Evolutionary conservation across 306 rosid species (phyloP).

Genomic region (Quercus dentata): DNA sequence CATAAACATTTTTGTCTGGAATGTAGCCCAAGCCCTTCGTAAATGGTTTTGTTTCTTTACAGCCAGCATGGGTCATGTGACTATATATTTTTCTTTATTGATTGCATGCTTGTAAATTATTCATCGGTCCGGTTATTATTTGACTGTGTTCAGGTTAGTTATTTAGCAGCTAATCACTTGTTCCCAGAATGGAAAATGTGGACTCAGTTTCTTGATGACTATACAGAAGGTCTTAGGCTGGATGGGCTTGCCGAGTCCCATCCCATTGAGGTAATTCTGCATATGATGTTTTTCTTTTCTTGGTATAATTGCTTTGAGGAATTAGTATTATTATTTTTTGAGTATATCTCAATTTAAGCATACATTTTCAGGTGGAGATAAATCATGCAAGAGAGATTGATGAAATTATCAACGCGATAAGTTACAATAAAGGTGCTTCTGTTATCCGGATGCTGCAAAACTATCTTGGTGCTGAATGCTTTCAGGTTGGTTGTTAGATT

Average conservation of each 20-base stretch:
- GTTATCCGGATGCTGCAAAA: constrained; percentile 93
- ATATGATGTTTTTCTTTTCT: not conserved
- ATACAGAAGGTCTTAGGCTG: constrained; percentile 64
- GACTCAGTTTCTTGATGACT: constrained; percentile 89
- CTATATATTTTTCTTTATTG: not conserved
- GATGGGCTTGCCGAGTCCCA: constrained; percentile 94
- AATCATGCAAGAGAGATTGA: constrained; percentile 87
- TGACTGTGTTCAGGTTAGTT: constrained; percentile 66
- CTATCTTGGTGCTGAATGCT: constrained; percentile 84
- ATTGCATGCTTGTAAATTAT: constrained; percentile 4
- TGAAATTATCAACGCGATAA: constrained; percentile 90
- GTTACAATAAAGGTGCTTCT: constrained; percentile 87
- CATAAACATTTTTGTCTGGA: no score
- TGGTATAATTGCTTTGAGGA: constrained; percentile 5
- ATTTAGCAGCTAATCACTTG: constrained; percentile 77
- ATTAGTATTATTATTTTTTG: constrained; percentile 1
- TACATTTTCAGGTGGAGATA: constrained; percentile 70
- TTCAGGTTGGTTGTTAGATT: constrained; percentile 66
- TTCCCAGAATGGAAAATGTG: constrained; percentile 94
- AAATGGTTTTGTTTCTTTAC: no score
- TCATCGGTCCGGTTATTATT: not conserved
- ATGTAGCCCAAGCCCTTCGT: no score
- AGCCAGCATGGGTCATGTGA: not conserved
- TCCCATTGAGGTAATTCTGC: constrained; percentile 77
- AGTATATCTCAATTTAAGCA: not conserved